phyloP scores from a whole-genome alignment of 176 grass and related monocot genomes.

The Chloris gayana region DNA sequence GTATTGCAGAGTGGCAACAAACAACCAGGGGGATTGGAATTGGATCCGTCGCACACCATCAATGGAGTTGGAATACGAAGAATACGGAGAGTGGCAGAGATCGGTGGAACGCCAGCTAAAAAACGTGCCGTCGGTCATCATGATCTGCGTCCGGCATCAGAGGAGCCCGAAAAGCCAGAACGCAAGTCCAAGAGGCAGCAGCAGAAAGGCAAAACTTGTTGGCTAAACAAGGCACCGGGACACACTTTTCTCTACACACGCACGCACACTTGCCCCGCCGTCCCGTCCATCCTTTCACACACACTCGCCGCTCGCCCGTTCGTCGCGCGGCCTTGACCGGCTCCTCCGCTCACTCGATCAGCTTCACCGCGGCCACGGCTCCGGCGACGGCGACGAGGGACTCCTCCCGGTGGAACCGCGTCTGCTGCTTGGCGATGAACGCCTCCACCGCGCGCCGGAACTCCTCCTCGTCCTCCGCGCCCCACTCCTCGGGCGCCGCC shows the following conservation, averaged over 20 bases:
- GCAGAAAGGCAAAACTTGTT: conserved; percentile 52
- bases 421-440: conserved; percentile 74
- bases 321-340: background rate
- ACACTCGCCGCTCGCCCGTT: background rate
- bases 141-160: background rate
- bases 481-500: conserved; percentile 32
- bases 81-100: background rate
- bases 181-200: conserved; percentile 30
- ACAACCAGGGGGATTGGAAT: background rate
- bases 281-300: conserved; percentile 24
- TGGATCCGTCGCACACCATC: too few species aligned
- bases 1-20: background rate
- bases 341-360: background rate
- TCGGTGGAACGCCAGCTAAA: background rate
- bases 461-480: conserved; percentile 46
- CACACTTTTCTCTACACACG: conserved; percentile 37
- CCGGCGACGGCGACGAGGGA: conserved; percentile 44
- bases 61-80: background rate
- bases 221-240: conserved; percentile 43
- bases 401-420: conserved; percentile 74
- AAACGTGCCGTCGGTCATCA: background rate
- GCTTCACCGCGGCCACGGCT: conserved; percentile 24
- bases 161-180: conserved; percentile 13
- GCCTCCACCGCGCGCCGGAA: conserved; percentile 67
- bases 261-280: conserved; percentile 7